Evolutionary conservation across 148 eudicot genomes (phyloP), one percentile per base, ranked within the genome.

Genomic region (Nepenthes mirabilis): DNA sequence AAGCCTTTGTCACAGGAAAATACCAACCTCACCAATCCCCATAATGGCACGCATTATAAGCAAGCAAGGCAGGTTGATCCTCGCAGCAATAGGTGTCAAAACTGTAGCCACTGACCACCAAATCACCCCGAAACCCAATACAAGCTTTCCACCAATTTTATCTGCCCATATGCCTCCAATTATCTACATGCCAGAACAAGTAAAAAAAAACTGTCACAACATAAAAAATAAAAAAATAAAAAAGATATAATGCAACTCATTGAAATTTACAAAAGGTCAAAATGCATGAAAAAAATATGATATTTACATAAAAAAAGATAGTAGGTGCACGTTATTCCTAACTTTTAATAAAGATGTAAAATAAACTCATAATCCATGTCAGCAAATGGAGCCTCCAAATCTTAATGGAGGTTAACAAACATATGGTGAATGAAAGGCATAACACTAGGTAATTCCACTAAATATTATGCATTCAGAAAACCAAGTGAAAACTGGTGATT

Each of bases 141-240:
- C 98, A 43, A 62, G 68, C 67, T 93, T 93, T 36, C 98, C 98
- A 47, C 98, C 98, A 56, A 93, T 69, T 80, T 77, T 93, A 78
- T 93, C 98, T 36, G 96, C 96, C 98, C 96, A 88, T 75, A 93
- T 93, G 43, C 98, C 98, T 70, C 96, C 98, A 62, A 77, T 73
- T 72, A 93, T 88, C 98, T 88, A 67, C 63, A 64, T n/a, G 33
- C 49, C 72, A 66, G 57, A 65, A 63, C 67, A 63, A 14, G 34
- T 34, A 9, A 68, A 55, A 45, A 45, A 47, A 57, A 36, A 58
- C 33, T 5, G 12, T 49, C 3, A 2, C 6, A 10, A 11, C 52
- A 49, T 0, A 11, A 12, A n/a, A 49, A n/a, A 10, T 0, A 49
- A 5, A 6, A 40, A 4, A 40, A 8, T 0, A 4, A 40, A 40